Conservation (phyloP, 441 rosid species). For the Bruguiera hainesii region DNA sequence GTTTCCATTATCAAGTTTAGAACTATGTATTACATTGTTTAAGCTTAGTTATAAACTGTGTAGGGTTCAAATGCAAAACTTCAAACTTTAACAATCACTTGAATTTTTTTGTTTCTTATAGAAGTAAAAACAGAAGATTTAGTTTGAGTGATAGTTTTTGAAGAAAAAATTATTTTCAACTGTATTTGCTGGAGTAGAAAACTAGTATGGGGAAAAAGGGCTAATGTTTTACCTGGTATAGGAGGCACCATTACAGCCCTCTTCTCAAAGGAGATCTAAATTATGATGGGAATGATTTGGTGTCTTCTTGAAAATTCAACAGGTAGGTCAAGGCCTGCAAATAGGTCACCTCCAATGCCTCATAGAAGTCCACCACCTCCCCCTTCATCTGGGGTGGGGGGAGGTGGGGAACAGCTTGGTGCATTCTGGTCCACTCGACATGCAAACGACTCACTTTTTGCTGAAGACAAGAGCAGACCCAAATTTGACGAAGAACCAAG, state of each 20-base stretch:
- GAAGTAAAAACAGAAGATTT: no score
- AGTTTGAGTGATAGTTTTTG: no score
- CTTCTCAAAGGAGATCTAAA: no score
- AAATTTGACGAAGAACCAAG: conserved; percentile 62
- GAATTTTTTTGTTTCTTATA: no score
- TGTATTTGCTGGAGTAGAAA: no score
- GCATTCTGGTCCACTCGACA: conserved; percentile 93
- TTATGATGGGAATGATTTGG: background rate
- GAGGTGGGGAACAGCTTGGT: conserved; percentile 62
- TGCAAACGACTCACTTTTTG: conserved; percentile 49
- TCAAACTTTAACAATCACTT: background rate
- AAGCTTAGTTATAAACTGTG: background rate
- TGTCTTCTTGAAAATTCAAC: conserved; percentile 15
- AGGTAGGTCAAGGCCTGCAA: conserved; percentile 51
- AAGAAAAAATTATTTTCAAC: no score
- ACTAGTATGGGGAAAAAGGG: no score
- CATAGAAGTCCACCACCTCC: conserved; percentile 77
- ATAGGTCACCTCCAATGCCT: conserved; percentile 61
- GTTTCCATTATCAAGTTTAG: no score
- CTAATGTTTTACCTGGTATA: no score
- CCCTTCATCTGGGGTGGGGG: conserved; percentile 48
- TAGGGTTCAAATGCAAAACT: background rate
- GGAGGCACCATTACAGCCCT: no score
- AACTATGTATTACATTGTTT: background rate
- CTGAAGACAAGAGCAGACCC: conserved; percentile 50